Conservation (phyloP, 192 early-diverging fungal species). For the Coemansia sp. region DNA sequence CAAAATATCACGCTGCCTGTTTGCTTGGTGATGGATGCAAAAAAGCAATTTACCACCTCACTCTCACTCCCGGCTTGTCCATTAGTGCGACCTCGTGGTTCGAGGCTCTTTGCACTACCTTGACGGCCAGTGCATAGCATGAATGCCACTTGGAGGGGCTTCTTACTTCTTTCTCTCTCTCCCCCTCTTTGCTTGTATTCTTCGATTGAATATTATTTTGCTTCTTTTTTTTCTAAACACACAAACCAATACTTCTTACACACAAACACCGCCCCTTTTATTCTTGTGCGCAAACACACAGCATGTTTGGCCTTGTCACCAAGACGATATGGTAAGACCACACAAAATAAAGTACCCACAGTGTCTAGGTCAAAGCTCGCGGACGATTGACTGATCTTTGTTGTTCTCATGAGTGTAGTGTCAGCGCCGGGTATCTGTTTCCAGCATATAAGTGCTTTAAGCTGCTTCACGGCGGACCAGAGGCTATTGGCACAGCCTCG, state of each 20-base stretch:
- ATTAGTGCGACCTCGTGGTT: conserved; percentile 21
- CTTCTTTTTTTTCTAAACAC: not conserved
- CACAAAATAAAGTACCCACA: not conserved
- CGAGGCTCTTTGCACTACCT: conserved; percentile 21
- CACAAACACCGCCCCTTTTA: not conserved
- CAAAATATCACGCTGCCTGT: not conserved
- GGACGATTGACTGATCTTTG: not conserved
- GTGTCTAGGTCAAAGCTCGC: not conserved
- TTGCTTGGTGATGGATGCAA: too few species aligned
- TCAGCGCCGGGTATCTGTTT: conserved; percentile 49
- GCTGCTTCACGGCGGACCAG: conserved; percentile 49
- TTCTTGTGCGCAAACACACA: not conserved
- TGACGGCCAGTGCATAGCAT: not conserved
- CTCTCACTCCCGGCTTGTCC: not conserved
- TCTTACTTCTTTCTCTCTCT: not conserved
- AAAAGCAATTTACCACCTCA: not conserved
- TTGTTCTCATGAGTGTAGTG: conserved; percentile 22
- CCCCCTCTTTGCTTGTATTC: not conserved
- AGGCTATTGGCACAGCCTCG: conserved; percentile 30
- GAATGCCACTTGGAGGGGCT: not conserved
- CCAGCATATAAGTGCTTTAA: conserved; percentile 59
- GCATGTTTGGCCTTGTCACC: conserved; percentile 51
- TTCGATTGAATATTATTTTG: not conserved
- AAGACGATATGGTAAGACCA: conserved; percentile 47
- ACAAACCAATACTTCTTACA: conserved; percentile 10